A percentile compares a stretch with the other conserved stretches of the same genome.
Conservation (phyloP, 441 rosid species). For the Viola pubescens region DNA sequence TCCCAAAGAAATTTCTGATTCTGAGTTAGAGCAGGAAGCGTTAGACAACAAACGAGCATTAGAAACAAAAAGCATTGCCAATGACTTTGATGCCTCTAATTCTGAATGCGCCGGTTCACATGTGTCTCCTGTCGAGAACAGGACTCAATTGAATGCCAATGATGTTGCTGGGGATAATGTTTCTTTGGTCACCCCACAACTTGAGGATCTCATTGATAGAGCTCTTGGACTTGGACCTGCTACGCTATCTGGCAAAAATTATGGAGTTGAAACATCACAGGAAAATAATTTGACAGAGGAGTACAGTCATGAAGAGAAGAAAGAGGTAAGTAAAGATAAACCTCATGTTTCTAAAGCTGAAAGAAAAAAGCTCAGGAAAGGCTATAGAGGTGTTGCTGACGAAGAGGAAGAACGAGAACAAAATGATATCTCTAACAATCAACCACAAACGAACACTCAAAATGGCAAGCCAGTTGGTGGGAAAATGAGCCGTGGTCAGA, state of each 20-base stretch:
- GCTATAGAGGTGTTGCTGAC: constrained; percentile 37
- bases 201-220: constrained; percentile 91
- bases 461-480: constrained; percentile 46
- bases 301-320: constrained; percentile 38
- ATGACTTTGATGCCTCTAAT: constrained; percentile 12
- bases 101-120: constrained; percentile 21
- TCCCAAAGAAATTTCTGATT: constrained; percentile 38
- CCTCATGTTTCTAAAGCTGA: constrained; percentile 82
- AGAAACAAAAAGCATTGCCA: constrained; percentile 13
- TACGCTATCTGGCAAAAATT: constrained; percentile 34
- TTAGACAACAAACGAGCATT: constrained; percentile 21
- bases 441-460: constrained; percentile 32
- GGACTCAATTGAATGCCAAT: constrained; percentile 21
- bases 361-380: constrained; percentile 86
- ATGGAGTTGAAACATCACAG: constrained; percentile 33
- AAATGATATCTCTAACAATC: constrained; percentile 24
- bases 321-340: constrained; percentile 41
- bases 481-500: constrained; percentile 83
- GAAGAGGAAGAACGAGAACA: constrained; percentile 35
- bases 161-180: constrained; percentile 26
- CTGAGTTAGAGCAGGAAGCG: constrained; percentile 46
- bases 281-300: constrained; percentile 41
- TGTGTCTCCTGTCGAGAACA: constrained; percentile 26
- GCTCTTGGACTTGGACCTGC: constrained; percentile 87
- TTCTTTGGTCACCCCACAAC: constrained; percentile 50